phyloP scores from a whole-genome alignment of 805 yeast genomes.

The Ascoidea rubescens region DNA sequence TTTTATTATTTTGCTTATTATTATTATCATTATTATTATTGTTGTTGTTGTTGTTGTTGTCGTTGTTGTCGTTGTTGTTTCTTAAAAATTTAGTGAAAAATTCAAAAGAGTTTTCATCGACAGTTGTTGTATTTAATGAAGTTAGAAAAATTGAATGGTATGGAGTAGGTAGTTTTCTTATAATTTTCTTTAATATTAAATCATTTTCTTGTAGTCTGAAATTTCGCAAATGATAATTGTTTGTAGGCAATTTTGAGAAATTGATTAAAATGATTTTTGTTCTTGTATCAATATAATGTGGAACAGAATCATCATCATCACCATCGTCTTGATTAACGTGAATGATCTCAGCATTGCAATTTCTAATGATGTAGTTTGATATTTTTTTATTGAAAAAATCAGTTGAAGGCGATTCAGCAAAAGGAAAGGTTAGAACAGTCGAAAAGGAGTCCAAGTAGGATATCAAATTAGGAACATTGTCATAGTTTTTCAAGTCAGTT shows the following conservation, averaged over 20 bases:
- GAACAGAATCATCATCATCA: slow-evolving; percentile 25
- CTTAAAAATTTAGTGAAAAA: no score
- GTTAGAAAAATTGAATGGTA: slow-evolving; percentile 48
- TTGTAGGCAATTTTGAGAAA: slow-evolving; percentile 33
- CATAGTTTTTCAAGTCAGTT: slow-evolving; percentile 30
- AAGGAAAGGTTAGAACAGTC: slow-evolving; percentile 45
- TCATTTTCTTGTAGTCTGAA: slow-evolving; percentile 26
- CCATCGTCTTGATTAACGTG: slow-evolving; percentile 39
- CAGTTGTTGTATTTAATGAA: slow-evolving; percentile 18
- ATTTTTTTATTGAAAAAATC: background rate
- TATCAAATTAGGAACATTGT: slow-evolving; percentile 33
- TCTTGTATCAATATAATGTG: slow-evolving; percentile 45
- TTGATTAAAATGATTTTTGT: slow-evolving; percentile 50
- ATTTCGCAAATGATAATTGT: slow-evolving; percentile 15
- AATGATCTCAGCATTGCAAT: slow-evolving; percentile 16
- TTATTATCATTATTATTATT: no score
- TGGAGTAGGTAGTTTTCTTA: slow-evolving; percentile 69
- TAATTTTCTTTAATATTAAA: slow-evolving; percentile 34
- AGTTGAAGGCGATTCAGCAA: slow-evolving; percentile 19
- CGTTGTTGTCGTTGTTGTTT: no score
- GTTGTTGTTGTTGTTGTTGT: no score
- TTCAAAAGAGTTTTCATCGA: slow-evolving; percentile 11
- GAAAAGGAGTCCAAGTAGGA: slow-evolving; percentile 42
- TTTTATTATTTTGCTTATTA: no score
- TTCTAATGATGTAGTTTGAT: slow-evolving; percentile 9